phyloP scores from a whole-genome alignment of 306 rosid species.

The Cicer cuneatum region DNA sequence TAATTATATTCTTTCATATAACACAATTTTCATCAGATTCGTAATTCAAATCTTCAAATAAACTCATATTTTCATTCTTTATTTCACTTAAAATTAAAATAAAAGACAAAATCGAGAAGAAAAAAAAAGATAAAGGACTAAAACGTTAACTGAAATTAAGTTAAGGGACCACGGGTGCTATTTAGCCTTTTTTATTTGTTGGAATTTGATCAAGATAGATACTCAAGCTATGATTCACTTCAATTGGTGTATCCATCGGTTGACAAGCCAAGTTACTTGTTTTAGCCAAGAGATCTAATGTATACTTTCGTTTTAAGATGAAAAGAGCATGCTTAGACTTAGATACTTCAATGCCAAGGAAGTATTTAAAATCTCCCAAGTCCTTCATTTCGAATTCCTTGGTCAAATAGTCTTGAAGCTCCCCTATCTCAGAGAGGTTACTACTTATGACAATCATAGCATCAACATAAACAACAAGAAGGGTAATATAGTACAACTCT shows the following conservation, averaged over 20 bases:
- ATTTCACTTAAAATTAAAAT: too few relatives aligned
- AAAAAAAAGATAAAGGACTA: too few relatives aligned
- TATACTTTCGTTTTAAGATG: not conserved
- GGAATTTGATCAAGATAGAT: not conserved
- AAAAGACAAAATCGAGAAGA: too few relatives aligned
- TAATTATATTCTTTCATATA: too few relatives aligned
- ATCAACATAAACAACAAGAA: not conserved
- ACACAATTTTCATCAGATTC: too few relatives aligned
- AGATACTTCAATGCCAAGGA: slow-evolving; percentile 2
- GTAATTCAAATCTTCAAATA: too few relatives aligned
- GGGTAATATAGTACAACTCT: not conserved
- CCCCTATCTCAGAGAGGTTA: not conserved
- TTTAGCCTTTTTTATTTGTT: not conserved
- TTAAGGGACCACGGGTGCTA: too few relatives aligned
- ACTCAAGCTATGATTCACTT: slow-evolving; percentile 1
- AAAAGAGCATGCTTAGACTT: not conserved
- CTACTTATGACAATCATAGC: not conserved
- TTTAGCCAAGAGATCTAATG: not conserved
- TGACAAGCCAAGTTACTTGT: not conserved
- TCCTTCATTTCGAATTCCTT: not conserved
- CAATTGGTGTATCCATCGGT: not conserved
- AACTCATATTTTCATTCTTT: too few relatives aligned
- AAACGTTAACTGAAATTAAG: too few relatives aligned
- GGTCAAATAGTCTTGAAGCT: slow-evolving; percentile 4
- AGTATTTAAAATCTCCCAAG: not conserved